Conservation (phyloP, 352 stramenopile genomes). For the Pythium rishiriense region DNA sequence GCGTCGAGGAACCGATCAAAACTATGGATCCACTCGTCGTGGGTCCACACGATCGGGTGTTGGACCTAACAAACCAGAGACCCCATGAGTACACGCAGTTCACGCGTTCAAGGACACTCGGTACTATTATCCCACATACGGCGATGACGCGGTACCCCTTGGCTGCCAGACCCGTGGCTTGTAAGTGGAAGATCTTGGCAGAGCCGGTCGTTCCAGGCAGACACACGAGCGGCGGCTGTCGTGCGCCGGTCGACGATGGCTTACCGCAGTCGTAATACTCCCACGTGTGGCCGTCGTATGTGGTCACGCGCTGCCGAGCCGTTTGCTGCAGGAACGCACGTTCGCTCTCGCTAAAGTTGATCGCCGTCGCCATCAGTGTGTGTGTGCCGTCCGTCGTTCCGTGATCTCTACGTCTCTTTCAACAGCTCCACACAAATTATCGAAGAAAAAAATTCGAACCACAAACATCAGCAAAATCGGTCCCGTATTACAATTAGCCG, state of each 20-base stretch:
- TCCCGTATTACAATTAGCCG: slow-evolving; percentile 35
- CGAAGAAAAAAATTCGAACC: slow-evolving; percentile 6
- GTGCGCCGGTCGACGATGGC: slow-evolving; percentile 5
- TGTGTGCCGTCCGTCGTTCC: background rate
- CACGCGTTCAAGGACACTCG: too few relatives aligned
- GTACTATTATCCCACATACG: slow-evolving; percentile 24
- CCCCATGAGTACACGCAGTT: background rate
- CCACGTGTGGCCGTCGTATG: slow-evolving; percentile 77
- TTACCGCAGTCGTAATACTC: slow-evolving; percentile 74
- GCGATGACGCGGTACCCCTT: slow-evolving; percentile 71
- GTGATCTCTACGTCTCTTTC: background rate
- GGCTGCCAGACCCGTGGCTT: slow-evolving; percentile 44
- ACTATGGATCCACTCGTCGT: slow-evolving; percentile 81
- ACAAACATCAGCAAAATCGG: background rate
- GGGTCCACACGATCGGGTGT: slow-evolving; percentile 70
- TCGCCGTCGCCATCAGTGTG: background rate
- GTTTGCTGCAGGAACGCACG: slow-evolving; percentile 59
- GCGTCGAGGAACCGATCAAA: slow-evolving; percentile 80
- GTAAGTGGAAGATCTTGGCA: slow-evolving; percentile 58
- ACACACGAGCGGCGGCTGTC: slow-evolving; percentile 52
- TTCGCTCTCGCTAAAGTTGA: slow-evolving; percentile 32
- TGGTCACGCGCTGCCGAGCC: slow-evolving; percentile 68
- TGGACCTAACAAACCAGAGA: slow-evolving; percentile 39
- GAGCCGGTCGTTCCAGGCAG: slow-evolving; percentile 59
- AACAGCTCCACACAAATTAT: slow-evolving; percentile 1